Percentiles rank a stretch among this genome's conserved stretches.
These are phyloP conservation scores for Peronospora farinosa DNA, from an alignment of 352 stramenopile species.

Conservation along the genomic window DNA sequence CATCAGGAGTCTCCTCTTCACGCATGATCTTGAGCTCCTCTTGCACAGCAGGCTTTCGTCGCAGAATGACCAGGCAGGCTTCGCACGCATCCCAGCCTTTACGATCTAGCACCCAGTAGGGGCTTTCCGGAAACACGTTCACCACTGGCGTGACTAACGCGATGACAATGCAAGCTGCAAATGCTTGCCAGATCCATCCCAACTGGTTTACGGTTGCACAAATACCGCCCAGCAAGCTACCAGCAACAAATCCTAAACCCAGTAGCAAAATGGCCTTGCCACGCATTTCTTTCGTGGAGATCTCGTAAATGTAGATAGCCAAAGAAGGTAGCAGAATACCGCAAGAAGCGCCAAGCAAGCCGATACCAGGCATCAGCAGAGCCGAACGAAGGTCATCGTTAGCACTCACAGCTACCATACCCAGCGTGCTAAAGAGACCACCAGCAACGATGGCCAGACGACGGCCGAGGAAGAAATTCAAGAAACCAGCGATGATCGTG, in stretches of 20 bases:
- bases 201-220: slow-evolving; percentile 56
- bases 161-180: slow-evolving; percentile 57
- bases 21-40: slow-evolving; percentile 68
- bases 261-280: slow-evolving; percentile 64
- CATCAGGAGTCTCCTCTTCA: slow-evolving; percentile 45
- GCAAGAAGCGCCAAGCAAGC: slow-evolving; percentile 48
- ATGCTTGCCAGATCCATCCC: slow-evolving; percentile 74
- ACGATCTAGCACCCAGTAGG: slow-evolving; percentile 66
- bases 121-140: slow-evolving; percentile 70
- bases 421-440: slow-evolving; percentile 55
- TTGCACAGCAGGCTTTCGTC: slow-evolving; percentile 57
- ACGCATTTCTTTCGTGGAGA: slow-evolving; percentile 72
- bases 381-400: slow-evolving; percentile 41
- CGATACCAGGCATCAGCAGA: slow-evolving; percentile 51
- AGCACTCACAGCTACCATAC: slow-evolving; percentile 56
- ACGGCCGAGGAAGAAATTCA: slow-evolving; percentile 59
- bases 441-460: slow-evolving; percentile 54
- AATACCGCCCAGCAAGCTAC: slow-evolving; percentile 43
- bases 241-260: slow-evolving; percentile 54
- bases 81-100: slow-evolving; percentile 70
- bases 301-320: slow-evolving; percentile 74
- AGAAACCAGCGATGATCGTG: slow-evolving; percentile 42
- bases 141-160: slow-evolving; percentile 59
- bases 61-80: slow-evolving; percentile 50
- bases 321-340: slow-evolving; percentile 66